Percentiles rank a stretch among this genome's conserved stretches.
Evolutionary conservation across 1,284 basidiomycete genomes (phyloP).

Genomic region (Tilletiaria anomala): DNA sequence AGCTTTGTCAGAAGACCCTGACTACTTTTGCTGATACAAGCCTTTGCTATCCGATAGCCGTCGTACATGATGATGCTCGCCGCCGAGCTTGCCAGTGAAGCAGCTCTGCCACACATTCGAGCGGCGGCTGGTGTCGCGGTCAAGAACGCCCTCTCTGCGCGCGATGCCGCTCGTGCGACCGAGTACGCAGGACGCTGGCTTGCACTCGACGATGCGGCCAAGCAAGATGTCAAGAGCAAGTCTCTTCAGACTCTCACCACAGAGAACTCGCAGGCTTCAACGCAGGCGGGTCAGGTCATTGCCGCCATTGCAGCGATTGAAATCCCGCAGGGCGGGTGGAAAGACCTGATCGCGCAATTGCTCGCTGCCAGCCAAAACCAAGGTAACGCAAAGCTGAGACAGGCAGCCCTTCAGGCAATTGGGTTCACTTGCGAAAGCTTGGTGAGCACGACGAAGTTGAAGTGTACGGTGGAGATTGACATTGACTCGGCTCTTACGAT

Average conservation of each 20-base stretch:
- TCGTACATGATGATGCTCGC: slow-evolving; percentile 33
- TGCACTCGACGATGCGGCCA: slow-evolving; percentile 53
- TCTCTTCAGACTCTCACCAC: slow-evolving; percentile 70
- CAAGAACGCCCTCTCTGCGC: slow-evolving; percentile 84
- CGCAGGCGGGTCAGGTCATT: slow-evolving; percentile 80
- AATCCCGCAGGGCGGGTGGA: slow-evolving; percentile 73
- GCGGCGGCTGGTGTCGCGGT: slow-evolving; percentile 89
- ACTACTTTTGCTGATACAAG: too few relatives aligned
- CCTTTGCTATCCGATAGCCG: slow-evolving; percentile 8
- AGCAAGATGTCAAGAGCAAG: slow-evolving; percentile 74
- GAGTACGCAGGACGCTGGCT: slow-evolving; percentile 51
- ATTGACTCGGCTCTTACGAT: background rate
- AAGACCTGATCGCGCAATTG: slow-evolving; percentile 72
- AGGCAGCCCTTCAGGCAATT: slow-evolving; percentile 83
- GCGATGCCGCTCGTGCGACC: slow-evolving; percentile 53
- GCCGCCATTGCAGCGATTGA: slow-evolving; percentile 87
- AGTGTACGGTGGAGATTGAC: slow-evolving; percentile 14
- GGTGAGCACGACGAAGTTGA: slow-evolving; percentile 42
- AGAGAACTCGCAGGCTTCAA: slow-evolving; percentile 57
- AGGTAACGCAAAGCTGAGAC: slow-evolving; percentile 61
- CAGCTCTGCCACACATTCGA: slow-evolving; percentile 52
- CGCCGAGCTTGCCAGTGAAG: slow-evolving; percentile 28
- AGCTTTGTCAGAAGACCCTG: too few relatives aligned
- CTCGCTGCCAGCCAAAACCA: slow-evolving; percentile 72
- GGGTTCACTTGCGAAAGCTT: slow-evolving; percentile 94